Conservation (phyloP, 371 early-diverging fungal genomes). For the Smittium culicis region DNA sequence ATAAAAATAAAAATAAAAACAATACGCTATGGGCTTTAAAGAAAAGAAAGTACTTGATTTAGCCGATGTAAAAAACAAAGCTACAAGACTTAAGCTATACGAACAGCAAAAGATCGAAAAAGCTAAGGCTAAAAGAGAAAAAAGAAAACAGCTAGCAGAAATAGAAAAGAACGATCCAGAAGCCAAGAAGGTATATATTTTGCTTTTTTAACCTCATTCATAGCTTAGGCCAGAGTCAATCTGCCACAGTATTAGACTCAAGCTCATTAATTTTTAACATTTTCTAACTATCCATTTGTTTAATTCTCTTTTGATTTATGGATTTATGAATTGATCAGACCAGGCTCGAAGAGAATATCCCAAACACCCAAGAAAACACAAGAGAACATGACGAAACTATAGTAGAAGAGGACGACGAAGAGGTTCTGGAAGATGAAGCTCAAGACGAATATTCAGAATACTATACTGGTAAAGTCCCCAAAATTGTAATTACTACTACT, state of each 20-base stretch:
- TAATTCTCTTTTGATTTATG: background rate
- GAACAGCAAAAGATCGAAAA: slow-evolving; percentile 55
- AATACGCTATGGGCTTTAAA: background rate
- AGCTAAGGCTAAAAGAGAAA: slow-evolving; percentile 55
- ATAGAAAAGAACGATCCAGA: slow-evolving; percentile 77
- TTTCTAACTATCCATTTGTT: background rate
- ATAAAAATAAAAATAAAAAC: background rate
- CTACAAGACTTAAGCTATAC: slow-evolving; percentile 61
- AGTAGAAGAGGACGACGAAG: slow-evolving; percentile 53
- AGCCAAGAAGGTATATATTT: too few relatives aligned
- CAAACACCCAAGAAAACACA: slow-evolving; percentile 82
- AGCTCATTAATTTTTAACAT: slow-evolving; percentile 13
- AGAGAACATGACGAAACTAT: slow-evolving; percentile 89
- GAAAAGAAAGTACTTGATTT: background rate
- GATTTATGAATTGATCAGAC: slow-evolving; percentile 33
- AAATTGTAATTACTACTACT: slow-evolving; percentile 88
- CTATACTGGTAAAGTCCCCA: slow-evolving; percentile 76
- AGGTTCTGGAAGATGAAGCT: slow-evolving; percentile 74
- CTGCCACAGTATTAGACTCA: too few relatives aligned
- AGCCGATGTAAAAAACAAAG: slow-evolving; percentile 46
- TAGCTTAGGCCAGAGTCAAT: too few relatives aligned
- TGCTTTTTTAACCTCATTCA: too few relatives aligned
- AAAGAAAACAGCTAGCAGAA: slow-evolving; percentile 51
- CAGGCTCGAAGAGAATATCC: slow-evolving; percentile 77
- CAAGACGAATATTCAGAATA: slow-evolving; percentile 86